Conservation (phyloP, 202 grass and related monocot genomes). For the Dendrocalamus latiflorus region DNA sequence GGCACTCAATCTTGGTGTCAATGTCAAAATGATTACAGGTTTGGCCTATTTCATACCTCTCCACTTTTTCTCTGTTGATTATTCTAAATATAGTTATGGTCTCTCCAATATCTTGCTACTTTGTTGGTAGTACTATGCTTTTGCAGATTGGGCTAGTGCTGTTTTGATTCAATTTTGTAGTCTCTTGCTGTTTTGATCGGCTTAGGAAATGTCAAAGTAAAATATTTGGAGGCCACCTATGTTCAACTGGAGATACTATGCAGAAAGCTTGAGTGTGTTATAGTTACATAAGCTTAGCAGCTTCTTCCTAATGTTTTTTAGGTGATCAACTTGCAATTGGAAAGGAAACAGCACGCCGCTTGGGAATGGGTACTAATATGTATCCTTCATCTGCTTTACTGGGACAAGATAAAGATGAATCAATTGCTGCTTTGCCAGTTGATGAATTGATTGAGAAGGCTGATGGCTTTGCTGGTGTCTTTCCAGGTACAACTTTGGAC, state of each 20-base stretch:
- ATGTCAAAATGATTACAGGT: conserved; percentile 99
- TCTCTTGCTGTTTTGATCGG: background rate
- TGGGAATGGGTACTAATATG: conserved; percentile 98
- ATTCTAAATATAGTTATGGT: background rate
- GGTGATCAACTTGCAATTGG: conserved; percentile 90
- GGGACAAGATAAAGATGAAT: too few species aligned
- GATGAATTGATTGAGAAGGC: too few species aligned
- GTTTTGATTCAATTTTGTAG: background rate
- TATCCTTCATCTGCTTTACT: conserved; percentile 89
- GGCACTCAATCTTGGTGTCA: too few species aligned
- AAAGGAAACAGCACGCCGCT: conserved; percentile 83
- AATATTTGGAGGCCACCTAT: background rate
- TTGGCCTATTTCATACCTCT: background rate
- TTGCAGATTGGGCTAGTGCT: background rate
- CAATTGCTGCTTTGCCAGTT: too few species aligned
- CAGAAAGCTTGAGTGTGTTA: background rate
- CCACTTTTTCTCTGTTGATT: background rate
- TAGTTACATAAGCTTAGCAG: conserved; percentile 4
- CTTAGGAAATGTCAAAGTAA: background rate
- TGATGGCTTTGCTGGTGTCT: too few species aligned
- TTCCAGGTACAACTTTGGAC: too few species aligned
- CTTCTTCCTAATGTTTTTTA: conserved; percentile 10
- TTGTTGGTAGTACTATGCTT: background rate
- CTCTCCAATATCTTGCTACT: background rate
- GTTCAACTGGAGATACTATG: background rate